Base-by-base conservation (phyloP, 2,329 filamentous ascomycete genomes). In the Tolypocladium sp. region DNA sequence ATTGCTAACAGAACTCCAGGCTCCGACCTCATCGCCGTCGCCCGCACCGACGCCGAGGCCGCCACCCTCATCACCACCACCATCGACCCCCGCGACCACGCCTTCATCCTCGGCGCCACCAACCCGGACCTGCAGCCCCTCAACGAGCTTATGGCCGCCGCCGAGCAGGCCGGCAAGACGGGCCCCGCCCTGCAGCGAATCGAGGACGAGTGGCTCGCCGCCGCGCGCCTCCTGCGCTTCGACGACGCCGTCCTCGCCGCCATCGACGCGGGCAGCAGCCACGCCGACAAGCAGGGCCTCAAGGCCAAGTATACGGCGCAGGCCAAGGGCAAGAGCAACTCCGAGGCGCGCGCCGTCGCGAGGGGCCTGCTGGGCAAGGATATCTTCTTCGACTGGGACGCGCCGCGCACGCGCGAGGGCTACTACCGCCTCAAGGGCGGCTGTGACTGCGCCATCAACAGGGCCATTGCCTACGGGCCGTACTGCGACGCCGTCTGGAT, bases 401-500 rank as follows among this genome's bases (percentile, higher is more conserved):
- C 88, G n/a, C 87, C 94, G 27, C 82, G 94, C 62, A 97, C 94
- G 25, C 84, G 94, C 58, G 94, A 99, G 79, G 94, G 94, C 15
- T 99, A 88, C 84, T 97, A 96, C 81, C 83, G 94, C 63, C 88
- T 97, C 72, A 83, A 91, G 75, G 94, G 94, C 61, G 94, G 94
- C 61, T 96, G 90, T 69, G 87, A 92, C 74, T 96, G 90, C 73
- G 92, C 92, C 61, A 80, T 97, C 72, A 95, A 94, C 81, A 86
- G 93, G 55, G 93, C 92, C 40, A 78, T 96, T 60, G 91, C 93
- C 7, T 97, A 95, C 71, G 93, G 91, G 0, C 93, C 94, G 2
- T 96, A 95, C 77, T 89, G 89, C 63, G 93, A 97, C 70, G 86
- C 95, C 73, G 96, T 99, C 76, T 99, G 94, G 94, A 99, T 99